Percentiles rank a stretch among this genome's conserved stretches.
Conservation (phyloP, 257 asterid species). For the Mentha longifolia region DNA sequence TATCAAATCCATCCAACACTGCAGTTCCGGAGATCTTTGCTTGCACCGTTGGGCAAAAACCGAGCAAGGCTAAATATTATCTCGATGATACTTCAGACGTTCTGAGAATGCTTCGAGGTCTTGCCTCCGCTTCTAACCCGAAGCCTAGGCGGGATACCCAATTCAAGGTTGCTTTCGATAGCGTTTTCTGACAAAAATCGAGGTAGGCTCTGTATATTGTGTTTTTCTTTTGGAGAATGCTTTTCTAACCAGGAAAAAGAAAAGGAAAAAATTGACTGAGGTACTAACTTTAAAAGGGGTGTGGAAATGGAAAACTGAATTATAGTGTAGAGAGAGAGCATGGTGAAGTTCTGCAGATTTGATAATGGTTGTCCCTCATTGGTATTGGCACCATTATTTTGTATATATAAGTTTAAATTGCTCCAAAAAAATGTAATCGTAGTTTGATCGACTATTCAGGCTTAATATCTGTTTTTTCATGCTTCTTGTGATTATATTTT, state of each 20-base stretch:
- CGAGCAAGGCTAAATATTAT: conserved; percentile 93
- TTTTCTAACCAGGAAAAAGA: conserved; percentile 29
- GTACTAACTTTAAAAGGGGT: conserved; percentile 43
- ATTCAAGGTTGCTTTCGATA: conserved; percentile 64
- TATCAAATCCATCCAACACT: conserved; percentile 46
- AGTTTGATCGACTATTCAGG: conserved; percentile 27
- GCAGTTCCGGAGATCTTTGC: conserved; percentile 76
- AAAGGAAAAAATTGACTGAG: conserved; percentile 17
- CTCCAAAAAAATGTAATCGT: conserved; percentile 37
- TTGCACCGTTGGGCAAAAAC: conserved; percentile 94
- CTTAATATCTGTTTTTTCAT: conserved; percentile 4
- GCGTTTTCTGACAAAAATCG: conserved; percentile 36
- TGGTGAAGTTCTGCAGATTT: conserved; percentile 39
- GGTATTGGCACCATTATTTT: conserved; percentile 42
- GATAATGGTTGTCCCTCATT: conserved; percentile 43
- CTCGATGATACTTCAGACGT: conserved; percentile 82
- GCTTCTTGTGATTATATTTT: background rate
- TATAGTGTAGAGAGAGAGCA: conserved; percentile 22
- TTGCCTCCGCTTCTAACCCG: conserved; percentile 64
- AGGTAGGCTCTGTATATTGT: conserved; percentile 30
- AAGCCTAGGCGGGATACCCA: conserved; percentile 53
- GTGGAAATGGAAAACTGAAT: conserved; percentile 36
- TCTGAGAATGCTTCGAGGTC: conserved; percentile 68
- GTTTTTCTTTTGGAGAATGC: conserved; percentile 29
- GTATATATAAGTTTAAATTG: conserved; percentile 55